Evolutionary conservation across 2,329 filamentous ascomycete species (phyloP), one percentile per base, ranked within the genome.

Genomic region (Lizonia empirigonia): DNA sequence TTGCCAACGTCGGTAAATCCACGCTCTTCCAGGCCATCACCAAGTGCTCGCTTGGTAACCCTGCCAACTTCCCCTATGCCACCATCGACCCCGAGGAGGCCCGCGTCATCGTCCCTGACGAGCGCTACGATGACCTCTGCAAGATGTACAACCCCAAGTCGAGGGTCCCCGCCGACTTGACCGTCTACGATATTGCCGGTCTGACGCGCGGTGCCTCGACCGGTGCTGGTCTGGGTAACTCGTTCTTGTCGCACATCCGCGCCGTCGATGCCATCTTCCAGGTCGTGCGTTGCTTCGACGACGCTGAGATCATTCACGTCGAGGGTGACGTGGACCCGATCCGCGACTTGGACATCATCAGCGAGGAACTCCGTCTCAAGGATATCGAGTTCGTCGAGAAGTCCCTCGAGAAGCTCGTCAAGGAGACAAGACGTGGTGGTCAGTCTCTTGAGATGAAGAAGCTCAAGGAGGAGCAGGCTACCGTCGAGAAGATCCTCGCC

Each of bases 1-100:
- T 99, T 71, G 94, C 94, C 77, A 99, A 99, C 78, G 95, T 99
- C 68, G 94, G 94, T 77, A 99, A 99, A 82, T 99, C 94, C 63
- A 99, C 95, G 26, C 86, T 99, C 69, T 99, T 99, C 85, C 95
- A 99, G 82, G 91, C 94, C 74, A 97, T 99, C 78, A 99, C 94
- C 74, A 97, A 97, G 83, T 96, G 89, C 78, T 86, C 86, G 62
- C 87, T 99, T 70, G 94, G 95, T 79, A 99, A 97, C 81, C 95
- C 95, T 69, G 94, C 94, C 81, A 99, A 99, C 81, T 99, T 97
- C 75, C 94, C 94, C 48, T 99, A 96, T 82, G 94, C 94, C 73
- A 99, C 94, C 69, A 99, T 99, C 77, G 92, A 99, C 65, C 94
- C 94, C 38, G 95, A 99, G 81, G 94, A 99, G 80, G 91, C 94